phyloP scores from a whole-genome alignment of 371 early-diverging fungal species.

The Mucor saturninus region DNA sequence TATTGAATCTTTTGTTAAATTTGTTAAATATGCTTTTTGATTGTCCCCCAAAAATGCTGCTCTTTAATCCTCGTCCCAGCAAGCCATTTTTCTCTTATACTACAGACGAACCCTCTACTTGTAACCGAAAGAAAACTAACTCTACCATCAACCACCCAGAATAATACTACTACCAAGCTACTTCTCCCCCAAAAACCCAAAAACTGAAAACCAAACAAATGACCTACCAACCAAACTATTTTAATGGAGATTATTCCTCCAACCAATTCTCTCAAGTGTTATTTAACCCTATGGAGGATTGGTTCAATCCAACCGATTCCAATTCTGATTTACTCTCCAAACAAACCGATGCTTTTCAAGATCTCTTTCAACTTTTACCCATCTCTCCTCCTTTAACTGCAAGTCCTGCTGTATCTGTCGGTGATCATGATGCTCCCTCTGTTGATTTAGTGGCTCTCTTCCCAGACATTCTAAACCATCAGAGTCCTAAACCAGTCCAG shows the following conservation, averaged over 20 bases:
- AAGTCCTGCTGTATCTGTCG: conserved; percentile 17
- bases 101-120: conserved; percentile 44
- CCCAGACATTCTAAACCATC: conserved; percentile 27
- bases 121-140: conserved; percentile 39
- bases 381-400: conserved; percentile 36
- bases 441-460: conserved; percentile 28
- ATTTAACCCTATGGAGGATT: conserved; percentile 18
- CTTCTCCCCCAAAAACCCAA: neutral
- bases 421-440: conserved; percentile 13
- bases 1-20: conserved; percentile 27
- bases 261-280: conserved; percentile 12
- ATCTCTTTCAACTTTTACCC: conserved; percentile 24
- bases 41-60: conserved; percentile 24
- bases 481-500: neutral
- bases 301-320: conserved; percentile 15
- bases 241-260: conserved; percentile 13
- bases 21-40: conserved; percentile 37
- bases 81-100: conserved; percentile 44
- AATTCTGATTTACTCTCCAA: conserved; percentile 9
- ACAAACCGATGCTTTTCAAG: conserved; percentile 19
- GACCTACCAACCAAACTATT: conserved; percentile 3
- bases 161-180: neutral
- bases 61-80: conserved; percentile 22
- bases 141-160: conserved; percentile 16
- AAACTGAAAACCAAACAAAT: conserved; percentile 3